Base-by-base conservation (phyloP, 148 eudicot species). In the Salicornia ramosissima region DNA sequence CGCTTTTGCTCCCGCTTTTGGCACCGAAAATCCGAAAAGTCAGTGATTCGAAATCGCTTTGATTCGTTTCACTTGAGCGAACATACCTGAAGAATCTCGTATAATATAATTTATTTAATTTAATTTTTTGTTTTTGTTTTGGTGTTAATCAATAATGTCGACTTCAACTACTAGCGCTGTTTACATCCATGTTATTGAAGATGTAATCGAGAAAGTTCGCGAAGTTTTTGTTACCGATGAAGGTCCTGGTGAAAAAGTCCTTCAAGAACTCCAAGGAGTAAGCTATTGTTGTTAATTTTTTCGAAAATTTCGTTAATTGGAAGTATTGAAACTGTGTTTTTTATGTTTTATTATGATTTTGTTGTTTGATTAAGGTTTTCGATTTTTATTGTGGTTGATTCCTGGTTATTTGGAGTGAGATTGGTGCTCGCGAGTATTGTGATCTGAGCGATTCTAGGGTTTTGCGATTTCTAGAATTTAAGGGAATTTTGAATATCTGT, bases 121-220 rank as follows among this genome's bases (percentile, higher is more conserved):
- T n/a, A n/a, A n/a, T n/a, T 63, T 72, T 30, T 55, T 13, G 16
- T 10, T 16, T 2, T 54, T 26, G 36, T 6, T 60, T 60, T 30
- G 24, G 7, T 62, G 29, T 22, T 14, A 54, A 14, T 19, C 12
- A 12, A 14, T n/a, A 43, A 89, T 89, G 97, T 80, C 89, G 64
- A 82, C 76, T 24, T 76, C 91, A 9, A 80, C 83, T 19, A 93
- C 96, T 39, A 90, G 95, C 74, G 72, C 80, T 30, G 96, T 93
- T 15, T 93, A 93, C 69, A 66, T 90, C 54, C 80, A 93, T 31
- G 98, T 93, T 47, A 87, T 90, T 65, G 96, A 90, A 69, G 97
- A 90, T 46, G 97, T 94, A 31, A 82, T 94, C 83, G 88, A 76
- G 75, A 94, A 94, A 82, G 97, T 94, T 54, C 90, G 90, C 11